Percentiles rank a stretch among this genome's conserved stretches.
Conservation (phyloP, 2,329 filamentous ascomycete genomes). For the Sporothrix inflata region DNA sequence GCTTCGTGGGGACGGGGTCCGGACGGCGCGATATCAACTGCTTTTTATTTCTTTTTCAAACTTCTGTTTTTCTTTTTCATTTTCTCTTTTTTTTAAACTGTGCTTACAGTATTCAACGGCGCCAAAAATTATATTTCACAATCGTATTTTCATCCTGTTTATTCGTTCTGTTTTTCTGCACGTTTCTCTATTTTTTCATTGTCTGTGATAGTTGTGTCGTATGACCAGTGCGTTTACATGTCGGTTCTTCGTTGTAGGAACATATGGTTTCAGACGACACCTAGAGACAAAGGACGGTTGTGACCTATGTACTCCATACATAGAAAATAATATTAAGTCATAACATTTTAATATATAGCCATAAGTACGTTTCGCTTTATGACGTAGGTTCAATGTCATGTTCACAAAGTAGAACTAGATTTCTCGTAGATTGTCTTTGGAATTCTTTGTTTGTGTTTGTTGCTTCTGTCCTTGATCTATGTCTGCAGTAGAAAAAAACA, state of each 20-base stretch:
- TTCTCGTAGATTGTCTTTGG: slow-evolving; percentile 1
- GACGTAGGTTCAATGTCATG: neutral
- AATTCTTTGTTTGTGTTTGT: slow-evolving; percentile 13
- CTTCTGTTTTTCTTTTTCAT: neutral
- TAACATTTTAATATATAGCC: no score
- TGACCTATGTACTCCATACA: no score
- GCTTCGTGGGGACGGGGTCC: neutral
- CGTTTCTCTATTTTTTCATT: neutral
- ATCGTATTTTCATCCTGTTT: neutral
- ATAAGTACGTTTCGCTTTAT: no score
- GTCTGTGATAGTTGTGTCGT: neutral
- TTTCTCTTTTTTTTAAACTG: neutral
- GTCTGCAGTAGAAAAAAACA: slow-evolving; percentile 19
- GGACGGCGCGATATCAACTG: slow-evolving; percentile 10
- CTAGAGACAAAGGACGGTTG: no score
- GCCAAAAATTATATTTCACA: neutral
- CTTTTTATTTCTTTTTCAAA: neutral
- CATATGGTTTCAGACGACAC: no score
- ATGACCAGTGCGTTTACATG: neutral
- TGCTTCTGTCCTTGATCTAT: slow-evolving; percentile 15
- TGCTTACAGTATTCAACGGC: neutral
- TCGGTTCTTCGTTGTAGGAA: no score
- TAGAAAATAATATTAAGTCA: no score
- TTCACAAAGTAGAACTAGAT: neutral
- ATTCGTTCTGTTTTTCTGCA: neutral